phyloP scores from a whole-genome alignment of 148 eudicot species.

The Linanthus parryae region DNA sequence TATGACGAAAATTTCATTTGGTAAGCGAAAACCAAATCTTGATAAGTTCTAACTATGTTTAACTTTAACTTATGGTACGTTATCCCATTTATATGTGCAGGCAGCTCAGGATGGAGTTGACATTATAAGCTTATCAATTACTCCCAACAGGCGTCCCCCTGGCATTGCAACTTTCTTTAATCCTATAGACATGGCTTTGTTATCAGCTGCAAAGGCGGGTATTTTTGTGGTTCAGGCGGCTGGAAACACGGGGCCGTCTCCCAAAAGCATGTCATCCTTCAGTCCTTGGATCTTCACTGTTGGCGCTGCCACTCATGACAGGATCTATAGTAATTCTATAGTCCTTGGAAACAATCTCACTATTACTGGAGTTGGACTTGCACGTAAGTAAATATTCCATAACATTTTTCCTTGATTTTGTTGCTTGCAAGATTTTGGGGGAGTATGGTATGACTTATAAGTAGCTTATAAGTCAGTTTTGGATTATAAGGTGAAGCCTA shows the following conservation, averaged over 20 bases:
- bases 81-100: too few species aligned
- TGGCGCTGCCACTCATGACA: slow-evolving; percentile 96
- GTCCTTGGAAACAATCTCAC: slow-evolving; percentile 74
- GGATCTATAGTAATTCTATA: slow-evolving; percentile 75
- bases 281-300: slow-evolving; percentile 99
- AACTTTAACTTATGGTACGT: slow-evolving; percentile 2
- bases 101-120: slow-evolving; percentile 99
- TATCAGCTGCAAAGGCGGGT: slow-evolving; percentile 83
- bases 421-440: background rate
- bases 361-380: slow-evolving; percentile 85
- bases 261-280: slow-evolving; percentile 83
- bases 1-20: too few species aligned
- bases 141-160: slow-evolving; percentile 98
- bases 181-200: slow-evolving; percentile 96
- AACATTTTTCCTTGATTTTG: background rate
- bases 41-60: background rate
- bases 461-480: too few species aligned
- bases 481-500: too few species aligned
- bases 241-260: slow-evolving; percentile 98
- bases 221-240: slow-evolving; percentile 98
- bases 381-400: slow-evolving; percentile 55
- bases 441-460: too few species aligned
- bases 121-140: slow-evolving; percentile 89
- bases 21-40: background rate
- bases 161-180: slow-evolving; percentile 95